Evolutionary conservation across 164 flowering plant species (phyloP), one percentile per base, ranked within the genome.

Genomic region (Magnolia kwangsiensis): DNA sequence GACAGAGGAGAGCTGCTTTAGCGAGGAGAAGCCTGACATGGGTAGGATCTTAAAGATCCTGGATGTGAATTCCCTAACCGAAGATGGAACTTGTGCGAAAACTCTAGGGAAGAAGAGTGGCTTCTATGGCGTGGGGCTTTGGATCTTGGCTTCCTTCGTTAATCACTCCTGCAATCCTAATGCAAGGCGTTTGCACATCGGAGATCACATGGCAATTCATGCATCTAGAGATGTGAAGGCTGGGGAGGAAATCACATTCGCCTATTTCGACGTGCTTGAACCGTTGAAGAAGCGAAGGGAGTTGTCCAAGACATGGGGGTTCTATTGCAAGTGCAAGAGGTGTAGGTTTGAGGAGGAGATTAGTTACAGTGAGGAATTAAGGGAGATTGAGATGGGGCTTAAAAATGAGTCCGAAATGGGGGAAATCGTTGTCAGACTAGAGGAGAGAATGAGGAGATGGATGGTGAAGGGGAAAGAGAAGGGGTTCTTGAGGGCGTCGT

Each of bases 151-250:
- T 79, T 89, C 97, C 1, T 91, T 90, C 76, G 83, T 96, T 69
- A 94, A 96, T 79, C 99, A 96, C 75, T 90, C 98, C 0, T 96
- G 99, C 79, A 72, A 65, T 74, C 95, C 96, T 1, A 96, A 90
- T 78, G 90, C 89, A 1, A 85, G 97, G 82, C 83, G 97, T 0
- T 51, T 92, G 73, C 97, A 94, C 77, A 78, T 92, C 18, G 95
- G 97, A 37, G 95, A 96, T 51, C 78, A 89, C 73, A 73, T 90
- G 37, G 77, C 89, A 4, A 85, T 92, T 24, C 90, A 88, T 78
- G 90, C 94, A 61, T 90, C 96, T 0, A 86, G 90, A 69, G 97
- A 90, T 61, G 75, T 96, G 20, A 92, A 88, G 74, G 90, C 89
- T 14, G 99, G 97, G 4, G 97, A 96, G 69, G 98, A 96, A 85